Conservation (phyloP, 108 stramenopile species). For the Cyclotella baltica region DNA sequence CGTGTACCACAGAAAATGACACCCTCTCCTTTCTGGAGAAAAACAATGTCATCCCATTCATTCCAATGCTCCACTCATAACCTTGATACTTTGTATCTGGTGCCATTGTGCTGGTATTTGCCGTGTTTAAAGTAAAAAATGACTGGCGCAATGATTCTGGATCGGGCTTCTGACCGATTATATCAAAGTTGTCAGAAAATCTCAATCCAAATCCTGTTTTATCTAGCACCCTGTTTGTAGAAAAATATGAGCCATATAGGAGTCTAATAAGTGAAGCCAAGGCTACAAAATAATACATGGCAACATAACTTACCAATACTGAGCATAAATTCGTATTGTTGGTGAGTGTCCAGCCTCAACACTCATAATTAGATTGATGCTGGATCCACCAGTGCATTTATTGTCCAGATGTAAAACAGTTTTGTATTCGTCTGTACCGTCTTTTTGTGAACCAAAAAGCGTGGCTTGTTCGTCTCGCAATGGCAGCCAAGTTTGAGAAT, state of each 20-base stretch:
- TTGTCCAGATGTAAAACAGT: slow-evolving; percentile 65
- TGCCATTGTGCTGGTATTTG: slow-evolving; percentile 22
- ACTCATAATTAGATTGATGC: slow-evolving; percentile 72
- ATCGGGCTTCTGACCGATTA: slow-evolving; percentile 67
- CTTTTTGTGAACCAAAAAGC: slow-evolving; percentile 54
- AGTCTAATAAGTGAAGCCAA: background rate
- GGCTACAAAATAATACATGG: too few species aligned
- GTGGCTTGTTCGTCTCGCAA: slow-evolving; percentile 63
- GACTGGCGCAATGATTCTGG: slow-evolving; percentile 65
- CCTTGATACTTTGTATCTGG: slow-evolving; percentile 63
- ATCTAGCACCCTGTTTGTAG: slow-evolving; percentile 60
- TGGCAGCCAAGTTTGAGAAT: slow-evolving; percentile 71
- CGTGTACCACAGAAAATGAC: slow-evolving; percentile 64
- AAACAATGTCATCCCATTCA: slow-evolving; percentile 74
- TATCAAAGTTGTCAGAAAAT: slow-evolving; percentile 74
- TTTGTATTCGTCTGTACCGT: slow-evolving; percentile 70
- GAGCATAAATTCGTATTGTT: slow-evolving; percentile 68
- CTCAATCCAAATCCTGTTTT: slow-evolving; percentile 80
- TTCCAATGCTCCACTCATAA: slow-evolving; percentile 81
- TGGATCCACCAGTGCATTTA: slow-evolving; percentile 56
- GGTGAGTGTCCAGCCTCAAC: slow-evolving; percentile 75
- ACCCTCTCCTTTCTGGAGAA: slow-evolving; percentile 69
- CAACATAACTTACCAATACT: slow-evolving; percentile 59
- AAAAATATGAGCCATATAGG: background rate
- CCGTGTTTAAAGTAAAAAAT: slow-evolving; percentile 45